Evolutionary conservation across 176 grass and related monocot species (phyloP), one percentile per base, ranked within the genome.

Genomic region (Cymbopogon citratus): DNA sequence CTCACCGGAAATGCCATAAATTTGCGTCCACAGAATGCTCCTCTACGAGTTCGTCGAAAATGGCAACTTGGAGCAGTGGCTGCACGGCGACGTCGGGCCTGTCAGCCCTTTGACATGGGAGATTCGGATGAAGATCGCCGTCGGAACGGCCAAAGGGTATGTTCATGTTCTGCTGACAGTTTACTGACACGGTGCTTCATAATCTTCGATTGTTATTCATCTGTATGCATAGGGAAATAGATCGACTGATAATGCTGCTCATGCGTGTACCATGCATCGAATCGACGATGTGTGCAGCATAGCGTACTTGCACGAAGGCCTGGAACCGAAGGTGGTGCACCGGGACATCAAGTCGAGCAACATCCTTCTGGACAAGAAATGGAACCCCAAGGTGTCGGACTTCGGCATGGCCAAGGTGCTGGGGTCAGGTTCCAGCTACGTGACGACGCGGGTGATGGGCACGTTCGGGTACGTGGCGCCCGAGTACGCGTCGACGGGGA

Each of bases 381-480:
- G 92, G 87, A 99, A 92, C 75, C 46, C 97, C 65, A 99, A 94
- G 90, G 97, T 99, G 8, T 99, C 97, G 0, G 97, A 99, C 87
- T 99, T 99, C 79, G 97, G 97, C n/a, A 91, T 99, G 89, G 93
- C 97, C 56, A 93, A 96, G 77, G 91, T 96, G 1, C 90, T 99
- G 43, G 97, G 93, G 23, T 71, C 93, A 5, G 97, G 93, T 12
- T 99, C 93, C 5, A 99, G 92, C 91, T 99, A 90, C 65, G 97
- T 96, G 78, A 96, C 93, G 9, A 99, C 97, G 48, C 93, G 97
- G 19, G 97, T 94, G 16, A 99, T 96, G 91, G 97, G 97, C 52
- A 99, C 97, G 33, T 99, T 99, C 56, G 97, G 97, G 93, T 99
- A 96, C 70, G 97, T 99, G 16, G 97, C 97, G 18, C 97, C 97